phyloP scores from a whole-genome alignment of 202 grass and related monocot genomes.

The Brachypodium distachyon region DNA sequence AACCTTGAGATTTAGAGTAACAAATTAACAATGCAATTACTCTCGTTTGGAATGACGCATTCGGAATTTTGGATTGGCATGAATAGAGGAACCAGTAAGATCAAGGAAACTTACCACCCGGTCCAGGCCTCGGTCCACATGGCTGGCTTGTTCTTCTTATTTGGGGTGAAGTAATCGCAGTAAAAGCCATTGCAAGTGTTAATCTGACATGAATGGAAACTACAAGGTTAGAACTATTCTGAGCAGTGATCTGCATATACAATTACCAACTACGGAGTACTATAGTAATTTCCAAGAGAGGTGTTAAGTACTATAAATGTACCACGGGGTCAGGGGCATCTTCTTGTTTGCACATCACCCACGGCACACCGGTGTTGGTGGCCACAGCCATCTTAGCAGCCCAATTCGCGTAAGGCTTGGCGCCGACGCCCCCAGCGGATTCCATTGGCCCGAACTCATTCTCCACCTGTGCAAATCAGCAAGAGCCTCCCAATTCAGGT shows the following conservation, averaged over 20 bases:
- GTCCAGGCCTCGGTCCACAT: conserved; percentile 99
- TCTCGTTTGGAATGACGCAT: not conserved
- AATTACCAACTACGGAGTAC: not conserved
- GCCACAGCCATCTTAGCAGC: conserved; percentile 63
- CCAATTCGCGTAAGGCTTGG: conserved; percentile 51
- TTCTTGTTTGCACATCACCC: conserved; percentile 83
- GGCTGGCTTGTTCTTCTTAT: conserved; percentile 55
- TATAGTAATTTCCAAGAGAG: too few relatives aligned
- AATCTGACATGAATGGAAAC: conserved; percentile 35
- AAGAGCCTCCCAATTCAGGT: not conserved
- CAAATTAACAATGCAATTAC: not conserved
- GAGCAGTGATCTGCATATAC: not conserved
- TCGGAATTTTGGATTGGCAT: not conserved
- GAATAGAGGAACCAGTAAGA: not conserved
- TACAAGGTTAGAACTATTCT: not conserved
- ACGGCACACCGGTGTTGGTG: conserved; percentile 63
- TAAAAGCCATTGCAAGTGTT: conserved; percentile 97
- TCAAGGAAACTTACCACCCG: conserved; percentile 52
- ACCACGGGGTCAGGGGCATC: conserved; percentile 73
- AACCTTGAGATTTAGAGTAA: conserved; percentile 34
- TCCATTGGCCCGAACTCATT: conserved; percentile 70
- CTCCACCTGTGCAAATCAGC: conserved; percentile 36
- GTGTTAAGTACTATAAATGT: not conserved
- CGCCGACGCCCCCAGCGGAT: conserved; percentile 11
- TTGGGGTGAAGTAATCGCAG: conserved; percentile 85